A percentile compares a stretch with the other conserved stretches of the same genome.
These are phyloP conservation scores for Zymoseptoria crescenta DNA, from an alignment of 2,329 filamentous ascomycete genomes.

Conservation along the genomic window DNA sequence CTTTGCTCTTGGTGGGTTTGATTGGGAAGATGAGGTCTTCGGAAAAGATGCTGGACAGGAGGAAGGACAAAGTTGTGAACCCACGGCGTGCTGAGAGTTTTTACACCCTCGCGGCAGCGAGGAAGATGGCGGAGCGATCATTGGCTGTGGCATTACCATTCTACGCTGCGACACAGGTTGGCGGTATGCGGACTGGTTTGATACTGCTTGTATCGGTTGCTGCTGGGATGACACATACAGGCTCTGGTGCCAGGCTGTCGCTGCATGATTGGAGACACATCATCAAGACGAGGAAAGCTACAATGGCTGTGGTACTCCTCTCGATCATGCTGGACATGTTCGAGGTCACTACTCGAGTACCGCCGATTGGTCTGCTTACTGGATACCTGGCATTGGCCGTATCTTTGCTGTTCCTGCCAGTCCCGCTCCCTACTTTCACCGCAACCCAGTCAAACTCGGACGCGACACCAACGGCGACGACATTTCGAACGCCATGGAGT, in stretches of 20 bases:
- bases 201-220: constrained; percentile 41
- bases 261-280: constrained; percentile 27
- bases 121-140: constrained; percentile 16
- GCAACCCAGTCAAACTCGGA: constrained; percentile 1
- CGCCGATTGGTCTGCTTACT: constrained; percentile 28
- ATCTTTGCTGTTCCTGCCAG: constrained; percentile 40
- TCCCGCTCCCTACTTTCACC: constrained; percentile 35
- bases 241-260: constrained; percentile 11
- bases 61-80: constrained; percentile 23
- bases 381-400: constrained; percentile 42
- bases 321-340: constrained; percentile 29
- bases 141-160: constrained; percentile 41
- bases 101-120: constrained; percentile 8
- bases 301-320: constrained; percentile 30
- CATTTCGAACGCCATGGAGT: constrained; percentile 15
- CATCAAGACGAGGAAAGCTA: constrained; percentile 31
- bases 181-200: constrained; percentile 47
- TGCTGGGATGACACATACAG: constrained; percentile 35
- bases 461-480: constrained; percentile 8
- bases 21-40: constrained; percentile 29
- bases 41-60: constrained; percentile 23
- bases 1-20: constrained; percentile 38
- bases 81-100: constrained; percentile 7
- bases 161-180: constrained; percentile 49
- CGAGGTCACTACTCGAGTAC: constrained; percentile 24